Evolutionary conservation across 2,329 filamentous ascomycete genomes (phyloP).

Genomic region (Colletotrichum acutatum): DNA sequence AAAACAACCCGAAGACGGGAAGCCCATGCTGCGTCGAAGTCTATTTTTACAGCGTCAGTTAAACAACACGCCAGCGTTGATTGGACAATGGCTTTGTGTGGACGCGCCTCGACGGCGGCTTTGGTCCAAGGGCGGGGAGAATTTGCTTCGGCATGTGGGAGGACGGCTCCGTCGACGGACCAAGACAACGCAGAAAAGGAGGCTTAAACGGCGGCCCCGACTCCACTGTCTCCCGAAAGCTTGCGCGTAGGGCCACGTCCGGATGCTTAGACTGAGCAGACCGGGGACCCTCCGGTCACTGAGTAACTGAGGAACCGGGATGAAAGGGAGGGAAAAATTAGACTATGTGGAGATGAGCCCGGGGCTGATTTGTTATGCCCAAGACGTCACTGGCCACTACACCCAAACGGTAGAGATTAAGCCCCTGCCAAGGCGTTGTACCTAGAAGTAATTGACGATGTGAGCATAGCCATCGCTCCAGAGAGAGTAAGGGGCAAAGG

Average conservation of each 20-base stretch:
- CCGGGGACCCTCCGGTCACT: not conserved
- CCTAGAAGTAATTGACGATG: not conserved
- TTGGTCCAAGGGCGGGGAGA: not conserved
- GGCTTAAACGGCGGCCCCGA: slow-evolving; percentile 13
- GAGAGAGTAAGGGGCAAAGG: not conserved
- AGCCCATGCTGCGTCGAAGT: not conserved
- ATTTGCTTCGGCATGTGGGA: slow-evolving; percentile 27
- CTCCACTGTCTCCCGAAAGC: slow-evolving; percentile 13
- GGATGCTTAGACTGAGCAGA: not conserved
- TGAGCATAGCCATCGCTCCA: not conserved
- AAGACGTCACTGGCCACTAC: slow-evolving; percentile 3
- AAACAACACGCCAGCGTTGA: not conserved
- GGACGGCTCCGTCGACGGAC: not conserved
- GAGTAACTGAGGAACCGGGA: not conserved
- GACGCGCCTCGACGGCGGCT: not conserved
- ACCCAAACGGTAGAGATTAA: not conserved
- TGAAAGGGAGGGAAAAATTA: slow-evolving; percentile 1
- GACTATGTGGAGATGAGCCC: slow-evolving; percentile 9
- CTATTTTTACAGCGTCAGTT: slow-evolving; percentile 19
- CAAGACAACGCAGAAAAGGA: slow-evolving; percentile 13
- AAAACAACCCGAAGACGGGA: slow-evolving; percentile 1
- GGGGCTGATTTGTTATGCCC: slow-evolving; percentile 22
- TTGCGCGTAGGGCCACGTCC: slow-evolving; percentile 20
- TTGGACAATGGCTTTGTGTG: not conserved
- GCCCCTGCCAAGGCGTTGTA: slow-evolving; percentile 1